These are phyloP conservation scores for Dendrobium nobile DNA, from an alignment of 106 monocot species.

Conservation along the genomic window DNA sequence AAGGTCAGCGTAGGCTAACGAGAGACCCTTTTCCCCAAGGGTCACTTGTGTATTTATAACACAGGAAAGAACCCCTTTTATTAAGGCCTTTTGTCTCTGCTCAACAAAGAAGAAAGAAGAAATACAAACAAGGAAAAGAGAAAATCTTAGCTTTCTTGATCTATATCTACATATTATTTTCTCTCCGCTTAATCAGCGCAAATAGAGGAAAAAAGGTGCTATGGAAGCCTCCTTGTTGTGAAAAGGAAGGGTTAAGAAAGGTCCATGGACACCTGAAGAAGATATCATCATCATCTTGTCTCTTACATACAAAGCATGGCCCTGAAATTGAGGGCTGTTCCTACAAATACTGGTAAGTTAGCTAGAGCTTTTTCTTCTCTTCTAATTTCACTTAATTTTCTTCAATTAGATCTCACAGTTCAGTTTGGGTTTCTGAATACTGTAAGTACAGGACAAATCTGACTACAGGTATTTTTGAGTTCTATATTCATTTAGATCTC, in stretches of 20 bases:
- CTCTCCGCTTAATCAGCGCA: neutral
- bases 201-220: neutral
- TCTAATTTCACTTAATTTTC: neutral
- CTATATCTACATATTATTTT: neutral
- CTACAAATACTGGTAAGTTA: conserved; percentile 30
- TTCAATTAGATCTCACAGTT: neutral
- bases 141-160: neutral
- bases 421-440: neutral
- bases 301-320: conserved; percentile 42
- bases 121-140: neutral
- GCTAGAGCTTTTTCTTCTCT: no score
- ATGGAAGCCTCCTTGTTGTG: conserved; percentile 50
- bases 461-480: no score
- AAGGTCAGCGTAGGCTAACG: conserved; percentile 5
- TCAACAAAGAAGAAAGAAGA: neutral
- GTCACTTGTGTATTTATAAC: conserved; percentile 18
- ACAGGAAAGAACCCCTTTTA: neutral
- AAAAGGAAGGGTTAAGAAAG: conserved; percentile 41
- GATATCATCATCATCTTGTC: conserved; percentile 37
- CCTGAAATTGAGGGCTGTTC: conserved; percentile 45
- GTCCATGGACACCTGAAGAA: conserved; percentile 55
- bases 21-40: neutral
- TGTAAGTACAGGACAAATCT: no score
- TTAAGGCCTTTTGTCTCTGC: conserved; percentile 1
- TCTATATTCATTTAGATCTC: neutral